A percentile compares a stretch with the other conserved stretches of the same genome.
Evolutionary conservation across 2,329 filamentous ascomycete species (phyloP).

Genomic region (Fusarium decemcellulare): DNA sequence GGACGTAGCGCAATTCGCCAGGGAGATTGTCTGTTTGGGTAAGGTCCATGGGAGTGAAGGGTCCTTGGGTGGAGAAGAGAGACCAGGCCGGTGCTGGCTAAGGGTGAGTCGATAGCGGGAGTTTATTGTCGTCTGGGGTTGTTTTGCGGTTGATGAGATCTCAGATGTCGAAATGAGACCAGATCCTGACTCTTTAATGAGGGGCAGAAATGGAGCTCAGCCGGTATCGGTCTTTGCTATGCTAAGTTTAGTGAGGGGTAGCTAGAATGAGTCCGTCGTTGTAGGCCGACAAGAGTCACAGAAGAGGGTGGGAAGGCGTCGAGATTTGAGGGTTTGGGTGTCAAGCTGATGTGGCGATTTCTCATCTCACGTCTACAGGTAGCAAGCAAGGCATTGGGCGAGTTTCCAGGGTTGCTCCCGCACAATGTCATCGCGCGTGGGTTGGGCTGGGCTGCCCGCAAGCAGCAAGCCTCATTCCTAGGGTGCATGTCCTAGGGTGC

Average conservation of each 20-base stretch:
- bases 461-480: conserved; percentile 11
- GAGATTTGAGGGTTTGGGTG: conserved; percentile 28
- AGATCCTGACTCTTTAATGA: conserved; percentile 33
- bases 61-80: conserved; percentile 2
- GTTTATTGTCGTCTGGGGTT: background rate
- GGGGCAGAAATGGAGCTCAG: conserved; percentile 39
- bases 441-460: background rate
- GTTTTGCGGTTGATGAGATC: conserved; percentile 18
- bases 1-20: conserved; percentile 69
- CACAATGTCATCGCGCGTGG: conserved; percentile 20
- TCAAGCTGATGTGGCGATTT: conserved; percentile 34
- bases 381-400: conserved; percentile 4
- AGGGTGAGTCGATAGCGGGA: background rate
- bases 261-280: conserved; percentile 4
- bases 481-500: conserved; percentile 9
- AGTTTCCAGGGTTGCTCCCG: conserved; percentile 7
- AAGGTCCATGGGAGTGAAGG: conserved; percentile 51
- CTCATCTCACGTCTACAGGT: background rate
- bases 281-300: conserved; percentile 30
- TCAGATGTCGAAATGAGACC: conserved; percentile 27
- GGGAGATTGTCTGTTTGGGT: conserved; percentile 54
- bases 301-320: conserved; percentile 35
- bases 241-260: conserved; percentile 11
- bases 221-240: conserved; percentile 37
- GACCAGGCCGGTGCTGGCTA: background rate